phyloP scores from a whole-genome alignment of 352 stramenopile species.

The Phytophthora aleatoria region DNA sequence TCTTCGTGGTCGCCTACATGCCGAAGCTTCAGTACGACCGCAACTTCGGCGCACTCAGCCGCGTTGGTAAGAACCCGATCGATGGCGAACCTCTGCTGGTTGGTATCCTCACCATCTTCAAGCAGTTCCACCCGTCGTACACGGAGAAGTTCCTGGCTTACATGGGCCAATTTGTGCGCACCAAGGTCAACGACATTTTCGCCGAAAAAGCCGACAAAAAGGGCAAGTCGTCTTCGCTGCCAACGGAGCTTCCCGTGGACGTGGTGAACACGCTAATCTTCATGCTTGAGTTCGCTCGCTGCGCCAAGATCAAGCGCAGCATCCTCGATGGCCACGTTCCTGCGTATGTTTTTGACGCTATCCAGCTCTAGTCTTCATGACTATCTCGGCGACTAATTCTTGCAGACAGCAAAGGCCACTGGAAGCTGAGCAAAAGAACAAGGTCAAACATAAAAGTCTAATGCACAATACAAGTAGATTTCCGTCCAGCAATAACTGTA shows the following conservation, averaged over 20 bases:
- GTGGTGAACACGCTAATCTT: constrained; percentile 91
- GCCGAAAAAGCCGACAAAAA: constrained; percentile 58
- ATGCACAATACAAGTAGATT: constrained; percentile 23
- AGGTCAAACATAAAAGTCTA: constrained; percentile 9
- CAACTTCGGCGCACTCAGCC: constrained; percentile 90
- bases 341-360: constrained; percentile 90
- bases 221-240: constrained; percentile 37
- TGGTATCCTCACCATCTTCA: constrained; percentile 92
- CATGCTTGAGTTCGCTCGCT: constrained; percentile 89
- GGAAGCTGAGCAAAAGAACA: constrained; percentile 13
- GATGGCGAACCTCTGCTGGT: constrained; percentile 92
- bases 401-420: constrained; percentile 3
- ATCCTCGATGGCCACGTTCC: constrained; percentile 85
- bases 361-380: constrained; percentile 58
- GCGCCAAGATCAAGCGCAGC: constrained; percentile 81
- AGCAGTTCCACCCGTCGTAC: constrained; percentile 95
- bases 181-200: constrained; percentile 88
- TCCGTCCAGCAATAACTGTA: neutral
- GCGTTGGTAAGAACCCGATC: constrained; percentile 91
- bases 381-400: neutral
- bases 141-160: constrained; percentile 93
- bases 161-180: constrained; percentile 92
- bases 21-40: constrained; percentile 93
- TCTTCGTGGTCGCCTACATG: constrained; percentile 94
- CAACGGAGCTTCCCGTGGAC: constrained; percentile 70